Conservation (phyloP, 148 eudicot genomes). For the Nepenthes mirabilis region DNA sequence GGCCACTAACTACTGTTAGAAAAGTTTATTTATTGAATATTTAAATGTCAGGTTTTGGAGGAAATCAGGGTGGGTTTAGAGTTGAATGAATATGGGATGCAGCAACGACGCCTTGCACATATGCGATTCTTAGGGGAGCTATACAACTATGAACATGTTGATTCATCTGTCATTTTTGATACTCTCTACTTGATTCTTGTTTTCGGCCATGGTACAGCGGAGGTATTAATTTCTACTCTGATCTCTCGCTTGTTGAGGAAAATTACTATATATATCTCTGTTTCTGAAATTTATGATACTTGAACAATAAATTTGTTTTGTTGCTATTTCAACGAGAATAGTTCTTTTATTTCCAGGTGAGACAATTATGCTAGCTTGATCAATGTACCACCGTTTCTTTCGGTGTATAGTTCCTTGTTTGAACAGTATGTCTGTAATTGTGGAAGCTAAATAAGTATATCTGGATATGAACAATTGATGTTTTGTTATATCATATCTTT, state of each 20-base stretch:
- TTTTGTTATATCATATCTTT: too few species aligned
- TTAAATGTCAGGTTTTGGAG: conserved; percentile 63
- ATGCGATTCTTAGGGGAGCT: conserved; percentile 97
- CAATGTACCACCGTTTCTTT: too few species aligned
- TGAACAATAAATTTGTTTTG: not conserved
- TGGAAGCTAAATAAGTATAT: too few species aligned
- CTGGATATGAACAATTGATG: too few species aligned
- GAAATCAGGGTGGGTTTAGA: conserved; percentile 81
- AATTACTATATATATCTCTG: not conserved
- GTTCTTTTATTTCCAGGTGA: too few species aligned
- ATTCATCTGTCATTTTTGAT: conserved; percentile 89
- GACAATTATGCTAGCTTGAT: too few species aligned
- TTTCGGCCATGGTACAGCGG: conserved; percentile 82
- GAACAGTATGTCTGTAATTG: too few species aligned
- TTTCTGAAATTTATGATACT: not conserved
- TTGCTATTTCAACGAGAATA: not conserved
- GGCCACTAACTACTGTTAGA: too few species aligned
- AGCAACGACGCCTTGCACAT: conserved; percentile 83
- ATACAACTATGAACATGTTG: conserved; percentile 91
- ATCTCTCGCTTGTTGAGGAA: not conserved
- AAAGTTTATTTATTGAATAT: not conserved
- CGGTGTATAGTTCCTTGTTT: too few species aligned
- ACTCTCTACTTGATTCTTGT: conserved; percentile 79
- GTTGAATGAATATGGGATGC: conserved; percentile 91
- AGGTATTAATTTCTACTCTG: conserved; percentile 39